These are phyloP conservation scores for Moringa oleifera DNA, from an alignment of 345 rosid genomes.

Conservation along the genomic window DNA sequence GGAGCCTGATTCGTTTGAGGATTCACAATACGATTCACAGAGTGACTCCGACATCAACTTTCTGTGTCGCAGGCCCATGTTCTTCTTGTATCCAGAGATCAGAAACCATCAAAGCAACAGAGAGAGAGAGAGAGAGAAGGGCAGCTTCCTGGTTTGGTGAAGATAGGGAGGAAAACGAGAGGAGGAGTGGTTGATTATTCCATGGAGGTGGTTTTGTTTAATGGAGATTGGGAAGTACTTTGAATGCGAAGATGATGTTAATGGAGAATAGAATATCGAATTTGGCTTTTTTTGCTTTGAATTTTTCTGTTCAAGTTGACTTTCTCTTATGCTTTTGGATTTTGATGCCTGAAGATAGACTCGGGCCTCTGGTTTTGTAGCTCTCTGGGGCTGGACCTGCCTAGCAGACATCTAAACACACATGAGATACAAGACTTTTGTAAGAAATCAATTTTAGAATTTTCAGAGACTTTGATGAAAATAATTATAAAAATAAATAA, in stretches of 20 bases:
- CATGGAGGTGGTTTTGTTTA: neutral
- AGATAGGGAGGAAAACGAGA: neutral
- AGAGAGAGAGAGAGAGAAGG: neutral
- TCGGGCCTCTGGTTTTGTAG: too few relatives aligned
- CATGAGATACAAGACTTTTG: too few relatives aligned
- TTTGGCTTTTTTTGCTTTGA: neutral
- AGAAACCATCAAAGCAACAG: neutral
- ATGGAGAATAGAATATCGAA: too few relatives aligned
- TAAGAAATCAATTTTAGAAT: too few relatives aligned
- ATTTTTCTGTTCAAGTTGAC: neutral
- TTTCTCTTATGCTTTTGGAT: neutral
- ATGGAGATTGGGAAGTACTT: neutral
- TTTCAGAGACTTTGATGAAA: too few relatives aligned
- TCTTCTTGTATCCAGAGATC: neutral
- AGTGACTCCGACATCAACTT: neutral
- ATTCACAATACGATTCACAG: neutral
- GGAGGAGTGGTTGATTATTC: neutral
- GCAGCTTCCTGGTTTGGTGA: neutral
- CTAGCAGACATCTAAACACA: too few relatives aligned
- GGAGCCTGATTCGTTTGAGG: neutral
- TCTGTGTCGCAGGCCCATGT: slow-evolving; percentile 18
- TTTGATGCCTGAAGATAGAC: too few relatives aligned
- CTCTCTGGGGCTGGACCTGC: too few relatives aligned
- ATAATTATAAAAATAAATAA: too few relatives aligned
- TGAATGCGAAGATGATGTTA: neutral